Conservation (phyloP, 2,329 filamentous ascomycete species). For the Fusarium nematophilum region DNA sequence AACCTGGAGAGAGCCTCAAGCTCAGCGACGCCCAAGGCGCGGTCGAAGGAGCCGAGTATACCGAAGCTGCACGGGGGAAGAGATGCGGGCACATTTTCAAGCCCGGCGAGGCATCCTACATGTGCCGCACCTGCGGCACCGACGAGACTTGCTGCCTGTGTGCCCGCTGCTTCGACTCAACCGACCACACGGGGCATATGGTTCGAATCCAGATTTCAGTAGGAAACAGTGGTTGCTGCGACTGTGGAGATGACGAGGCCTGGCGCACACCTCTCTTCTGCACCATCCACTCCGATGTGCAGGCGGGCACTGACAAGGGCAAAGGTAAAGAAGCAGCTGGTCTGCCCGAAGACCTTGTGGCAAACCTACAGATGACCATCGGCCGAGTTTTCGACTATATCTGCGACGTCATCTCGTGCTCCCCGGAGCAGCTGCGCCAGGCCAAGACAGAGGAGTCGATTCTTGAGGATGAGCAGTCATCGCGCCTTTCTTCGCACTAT, state of each 20-base stretch:
- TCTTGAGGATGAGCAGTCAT: slow-evolving; percentile 81
- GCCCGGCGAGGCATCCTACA: slow-evolving; percentile 90
- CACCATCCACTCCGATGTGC: slow-evolving; percentile 83
- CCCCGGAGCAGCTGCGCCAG: slow-evolving; percentile 91
- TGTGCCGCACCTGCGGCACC: slow-evolving; percentile 91
- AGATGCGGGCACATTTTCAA: slow-evolving; percentile 98
- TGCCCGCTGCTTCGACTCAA: slow-evolving; percentile 92
- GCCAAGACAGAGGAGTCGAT: slow-evolving; percentile 87
- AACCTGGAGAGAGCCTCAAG: slow-evolving; percentile 74
- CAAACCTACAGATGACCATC: slow-evolving; percentile 87
- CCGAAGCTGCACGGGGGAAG: slow-evolving; percentile 88
- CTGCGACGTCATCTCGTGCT: slow-evolving; percentile 97
- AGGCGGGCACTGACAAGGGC: slow-evolving; percentile 65
- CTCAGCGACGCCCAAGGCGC: slow-evolving; percentile 89
- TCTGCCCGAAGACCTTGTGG: slow-evolving; percentile 79
- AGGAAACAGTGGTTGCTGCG: slow-evolving; percentile 95
- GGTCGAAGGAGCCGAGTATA: slow-evolving; percentile 95
- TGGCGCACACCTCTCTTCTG: slow-evolving; percentile 91
- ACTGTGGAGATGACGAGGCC: slow-evolving; percentile 95
- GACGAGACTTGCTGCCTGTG: slow-evolving; percentile 97
- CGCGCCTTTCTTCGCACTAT: slow-evolving; percentile 75
- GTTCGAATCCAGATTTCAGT: slow-evolving; percentile 89
- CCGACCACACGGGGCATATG: slow-evolving; percentile 93
- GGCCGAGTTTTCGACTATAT: slow-evolving; percentile 90
- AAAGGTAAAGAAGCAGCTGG: slow-evolving; percentile 69